Base-by-base conservation (phyloP, 495 filamentous ascomycete species). In the Penicillium bovifimosum region DNA sequence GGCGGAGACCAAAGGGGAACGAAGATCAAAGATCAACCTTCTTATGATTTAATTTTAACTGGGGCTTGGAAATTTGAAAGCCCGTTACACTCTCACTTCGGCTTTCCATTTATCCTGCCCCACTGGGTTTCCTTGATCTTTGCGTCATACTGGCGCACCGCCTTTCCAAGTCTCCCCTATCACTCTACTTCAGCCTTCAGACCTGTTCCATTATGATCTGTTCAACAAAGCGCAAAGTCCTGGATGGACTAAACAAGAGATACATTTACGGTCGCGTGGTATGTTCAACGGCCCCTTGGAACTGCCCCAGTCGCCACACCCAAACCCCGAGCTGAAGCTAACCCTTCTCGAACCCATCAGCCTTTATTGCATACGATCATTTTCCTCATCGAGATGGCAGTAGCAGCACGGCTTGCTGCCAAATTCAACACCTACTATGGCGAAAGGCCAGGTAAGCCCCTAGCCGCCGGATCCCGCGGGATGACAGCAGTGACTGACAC, bases 381-480 rank as follows among this genome's bases (percentile, higher is more conserved):
- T 47, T 86, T 96, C 67, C 67, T 95, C 14, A 79, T 96, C 69
- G 87, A 96, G 69, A 88, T 97, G 86, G 83, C 81, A 24, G 80
- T 91, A 59, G 79, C 95, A 49, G 86, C 84, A 60, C 83, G 91
- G 56, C 72, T 95, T 43, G 85, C 82, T 36, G 81, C 87, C 55
- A 90, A 91, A 59, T 99, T 96, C 76, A 95, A 95, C 71, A 77
- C 81, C 54, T 95, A 95, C 75, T 99, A 96, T 80, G 81, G 85
- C 45, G 82, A 85, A 58, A 87, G 86, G 62, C 91, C 91, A 69
- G 75, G 89, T 92, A 77, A 53, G 75, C 5, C 16, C 34, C 16
- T 31, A 24, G 38, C 58, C 39, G 35, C 28, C 46, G 28, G n/a
- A 31, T 50, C 26, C 38, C 47, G 38, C 31, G 31, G 20, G 38